Evolutionary conservation across 805 yeast genomes (phyloP).

Genomic region (Tetrapisispora arboricola): DNA sequence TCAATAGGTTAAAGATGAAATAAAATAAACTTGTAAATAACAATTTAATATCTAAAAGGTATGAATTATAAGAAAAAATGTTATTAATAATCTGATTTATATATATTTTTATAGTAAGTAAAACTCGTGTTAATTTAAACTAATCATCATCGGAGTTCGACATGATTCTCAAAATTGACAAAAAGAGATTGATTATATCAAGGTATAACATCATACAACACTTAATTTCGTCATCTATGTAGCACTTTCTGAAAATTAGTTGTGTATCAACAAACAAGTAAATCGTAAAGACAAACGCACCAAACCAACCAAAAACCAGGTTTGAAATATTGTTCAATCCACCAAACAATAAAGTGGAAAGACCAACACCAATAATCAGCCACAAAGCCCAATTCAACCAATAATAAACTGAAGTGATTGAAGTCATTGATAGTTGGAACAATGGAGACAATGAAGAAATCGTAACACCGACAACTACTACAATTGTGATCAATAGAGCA

Average conservation of each 20-base stretch:
- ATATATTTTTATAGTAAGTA: not conserved
- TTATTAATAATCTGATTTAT: not conserved
- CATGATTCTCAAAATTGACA: conserved; percentile 62
- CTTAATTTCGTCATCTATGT: conserved; percentile 77
- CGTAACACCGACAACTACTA: conserved; percentile 69
- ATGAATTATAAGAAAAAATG: conserved; percentile 2
- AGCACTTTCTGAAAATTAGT: conserved; percentile 57
- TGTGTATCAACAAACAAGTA: conserved; percentile 79
- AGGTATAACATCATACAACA: conserved; percentile 71
- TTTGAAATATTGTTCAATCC: conserved; percentile 49
- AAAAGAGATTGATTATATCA: conserved; percentile 73
- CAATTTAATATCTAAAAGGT: too few relatives aligned
- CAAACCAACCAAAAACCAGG: conserved; percentile 56
- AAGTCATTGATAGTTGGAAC: conserved; percentile 20
- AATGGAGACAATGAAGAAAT: conserved; percentile 63
- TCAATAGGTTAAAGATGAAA: not conserved
- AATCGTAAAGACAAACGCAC: conserved; percentile 62
- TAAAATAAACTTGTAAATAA: conserved; percentile 1
- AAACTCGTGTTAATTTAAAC: too few relatives aligned
- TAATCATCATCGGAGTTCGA: conserved; percentile 22
- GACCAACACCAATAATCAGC: conserved; percentile 61
- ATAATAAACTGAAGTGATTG: conserved; percentile 27
- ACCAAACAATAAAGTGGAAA: conserved; percentile 54
- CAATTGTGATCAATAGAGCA: conserved; percentile 57
- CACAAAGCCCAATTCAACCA: conserved; percentile 46